Base-by-base conservation (phyloP, 176 grass and related monocot genomes). In the Aegilops bicornis region DNA sequence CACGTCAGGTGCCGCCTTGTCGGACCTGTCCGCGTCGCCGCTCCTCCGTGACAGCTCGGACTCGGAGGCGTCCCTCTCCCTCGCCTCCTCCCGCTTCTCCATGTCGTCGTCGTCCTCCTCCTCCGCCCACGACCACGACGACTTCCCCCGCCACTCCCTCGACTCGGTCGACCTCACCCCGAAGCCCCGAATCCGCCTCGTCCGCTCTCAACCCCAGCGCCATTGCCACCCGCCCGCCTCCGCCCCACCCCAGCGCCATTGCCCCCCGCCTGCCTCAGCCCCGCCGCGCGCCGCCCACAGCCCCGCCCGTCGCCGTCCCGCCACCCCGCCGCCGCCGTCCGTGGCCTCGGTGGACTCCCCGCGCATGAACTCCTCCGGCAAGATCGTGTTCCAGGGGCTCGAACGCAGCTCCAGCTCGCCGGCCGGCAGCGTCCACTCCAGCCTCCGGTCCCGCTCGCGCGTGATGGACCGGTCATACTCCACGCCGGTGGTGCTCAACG, bases 391-490 rank as follows among this genome's bases (percentile, higher is more conserved):
- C 88, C 96, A 98, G 82, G 90, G 96, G 2, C 77, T 98, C 73
- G 93, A 88, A 8, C 88, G 96, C 64, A 98, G 96, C 86, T 98
- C 90, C 3, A 98, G 96, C 48, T 95, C 93, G 4, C 96, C 93
- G 0, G 89, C 77, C 9, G 91, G 96, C 10, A 98, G 91, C 79
- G 89, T 84, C 25, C 88, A 93, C 70, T 90, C 88, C n/a, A 74
- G 88, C 7, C 88, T 91, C 29, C 72, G 82, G 37, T 84, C 90
- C 19, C 83, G 93, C 3, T 87, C 86, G 15, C 85, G 93, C 30
- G 96, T 91, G 7, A 95, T 98, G 91, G 93, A 98, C 83, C 54
- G 96, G 56, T 98, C 96, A 30, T 95, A 95, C 81, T 98, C 96
- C 16, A 86, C 93, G 1, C 93, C 89, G 1, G 86, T 91, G 17